Evolutionary conservation across 192 early-diverging fungal genomes (phyloP), one percentile per base, ranked within the genome.

Genomic region (Podila minutissima): DNA sequence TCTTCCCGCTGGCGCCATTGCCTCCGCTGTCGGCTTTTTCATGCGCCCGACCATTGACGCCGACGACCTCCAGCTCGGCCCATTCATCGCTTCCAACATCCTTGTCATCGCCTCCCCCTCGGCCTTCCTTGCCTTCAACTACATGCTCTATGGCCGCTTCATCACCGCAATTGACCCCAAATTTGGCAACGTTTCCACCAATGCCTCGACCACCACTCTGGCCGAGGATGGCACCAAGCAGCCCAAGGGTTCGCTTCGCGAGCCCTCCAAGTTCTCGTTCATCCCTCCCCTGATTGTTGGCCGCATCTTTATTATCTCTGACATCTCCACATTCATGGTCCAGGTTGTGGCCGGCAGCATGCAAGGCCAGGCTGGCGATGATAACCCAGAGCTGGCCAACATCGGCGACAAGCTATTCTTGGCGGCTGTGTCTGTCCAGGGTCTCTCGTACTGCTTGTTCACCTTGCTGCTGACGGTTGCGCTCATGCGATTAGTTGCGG

Each of bases 241-340:
- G 41, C 41, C 41, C 41, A 46, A 46, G 41, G 41, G 41, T 15
- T 46, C 41, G 0, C 41, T 46, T 13, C 41, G 41, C 41, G 41
- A 46, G 3, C 41, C 26, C 26, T 37, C 24, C 59, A 66, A 66
- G 11, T 76, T 61, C 58, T 76, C 67, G 2, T 66, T 70, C 37
- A 76, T 76, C n/a, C 74, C 74, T 53, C 74, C 74, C 10, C 63
- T 37, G 0, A 70, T 76, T 13, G 74, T 76, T 22, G 74, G 74
- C 15, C 74, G 68, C 20, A 49, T 41, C 1, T 76, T 76, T 51
- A 24, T 76, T 26, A 51, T 19, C 22, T 76, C 74, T 8, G 74
- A 76, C 22, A 32, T 66, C 11, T 1, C 49, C 20, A 60, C 74
- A 1, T 76, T 76, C 32, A 31, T 76, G 0, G 15, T 76, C 32